A percentile compares a stretch with the other conserved stretches of the same genome.
Evolutionary conservation across 2,329 filamentous ascomycete genomes (phyloP).

Genomic region (Sporothrix euskadiensis): DNA sequence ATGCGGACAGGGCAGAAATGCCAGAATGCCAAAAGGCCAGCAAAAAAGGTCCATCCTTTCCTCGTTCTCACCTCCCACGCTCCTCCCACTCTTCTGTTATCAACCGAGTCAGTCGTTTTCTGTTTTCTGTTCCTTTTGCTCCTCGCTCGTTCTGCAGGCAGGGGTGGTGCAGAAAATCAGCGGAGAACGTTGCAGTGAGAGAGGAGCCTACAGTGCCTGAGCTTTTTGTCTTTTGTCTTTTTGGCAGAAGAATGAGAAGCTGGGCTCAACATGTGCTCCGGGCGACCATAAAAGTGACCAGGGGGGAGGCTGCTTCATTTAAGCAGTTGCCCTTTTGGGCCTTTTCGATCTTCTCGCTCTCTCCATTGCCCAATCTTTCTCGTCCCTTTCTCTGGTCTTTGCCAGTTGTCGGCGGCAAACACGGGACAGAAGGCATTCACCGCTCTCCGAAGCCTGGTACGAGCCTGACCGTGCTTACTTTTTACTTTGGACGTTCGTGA

Average conservation of each 20-base stretch:
- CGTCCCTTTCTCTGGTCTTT: not conserved
- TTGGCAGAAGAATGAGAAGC: not conserved
- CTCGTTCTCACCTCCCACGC: not conserved
- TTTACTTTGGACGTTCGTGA: too few species aligned
- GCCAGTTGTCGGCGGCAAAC: constrained; percentile 7
- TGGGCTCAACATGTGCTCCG: constrained; percentile 9
- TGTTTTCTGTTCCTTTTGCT: not conserved
- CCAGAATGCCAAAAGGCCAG: not conserved
- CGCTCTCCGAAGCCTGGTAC: constrained; percentile 13
- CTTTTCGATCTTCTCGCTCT: not conserved
- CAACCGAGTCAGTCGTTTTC: constrained; percentile 8
- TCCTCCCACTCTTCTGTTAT: not conserved
- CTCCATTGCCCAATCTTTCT: not conserved
- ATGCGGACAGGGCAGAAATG: not conserved
- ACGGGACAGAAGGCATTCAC: not conserved
- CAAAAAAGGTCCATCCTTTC: not conserved
- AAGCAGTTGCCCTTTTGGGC: constrained; percentile 15
- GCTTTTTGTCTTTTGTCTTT: not conserved
- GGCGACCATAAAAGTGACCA: not conserved
- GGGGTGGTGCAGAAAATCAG: not conserved
- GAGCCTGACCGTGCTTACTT: constrained; percentile 13
- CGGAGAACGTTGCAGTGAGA: constrained; percentile 16
- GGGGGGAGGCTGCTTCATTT: constrained; percentile 14
- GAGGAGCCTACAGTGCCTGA: not conserved
- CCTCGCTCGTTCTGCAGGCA: not conserved